phyloP scores from a whole-genome alignment of 345 rosid species.

The Gynandropsis gynandra region DNA sequence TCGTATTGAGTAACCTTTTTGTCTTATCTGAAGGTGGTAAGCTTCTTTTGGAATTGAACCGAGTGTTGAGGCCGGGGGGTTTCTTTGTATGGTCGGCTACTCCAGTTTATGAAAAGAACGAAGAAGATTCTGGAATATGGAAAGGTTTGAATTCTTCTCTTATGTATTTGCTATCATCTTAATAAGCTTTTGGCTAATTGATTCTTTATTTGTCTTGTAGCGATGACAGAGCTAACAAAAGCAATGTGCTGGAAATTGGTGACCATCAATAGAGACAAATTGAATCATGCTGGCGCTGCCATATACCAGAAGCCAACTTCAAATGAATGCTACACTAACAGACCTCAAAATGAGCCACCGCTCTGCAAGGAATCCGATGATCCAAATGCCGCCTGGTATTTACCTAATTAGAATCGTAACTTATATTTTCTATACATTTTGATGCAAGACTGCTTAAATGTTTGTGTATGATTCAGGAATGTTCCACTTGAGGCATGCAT shows the following conservation, averaged over 20 bases:
- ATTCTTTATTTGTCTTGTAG: slow-evolving; percentile 38
- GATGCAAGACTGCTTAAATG: neutral
- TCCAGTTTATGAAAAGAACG: slow-evolving; percentile 60
- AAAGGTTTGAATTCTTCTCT: slow-evolving; percentile 30
- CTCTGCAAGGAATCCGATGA: slow-evolving; percentile 49
- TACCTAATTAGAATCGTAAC: neutral
- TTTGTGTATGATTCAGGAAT: slow-evolving; percentile 42
- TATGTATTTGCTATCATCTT: neutral
- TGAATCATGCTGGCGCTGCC: slow-evolving; percentile 64
- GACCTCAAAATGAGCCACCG: slow-evolving; percentile 52
- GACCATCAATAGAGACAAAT: slow-evolving; percentile 43
- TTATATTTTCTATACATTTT: neutral
- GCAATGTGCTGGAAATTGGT: slow-evolving; percentile 82
- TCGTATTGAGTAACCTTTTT: neutral
- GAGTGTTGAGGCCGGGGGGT: slow-evolving; percentile 90
- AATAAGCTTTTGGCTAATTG: slow-evolving; percentile 11
- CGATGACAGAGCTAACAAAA: slow-evolving; percentile 60
- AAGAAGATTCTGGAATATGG: slow-evolving; percentile 64
- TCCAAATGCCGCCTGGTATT: slow-evolving; percentile 55
- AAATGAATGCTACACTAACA: slow-evolving; percentile 58
- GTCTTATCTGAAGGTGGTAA: slow-evolving; percentile 63
- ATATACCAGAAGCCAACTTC: slow-evolving; percentile 74
- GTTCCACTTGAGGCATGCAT: slow-evolving; percentile 63
- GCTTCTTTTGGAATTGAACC: slow-evolving; percentile 80
- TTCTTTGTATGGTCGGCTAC: slow-evolving; percentile 97